Conservation (phyloP, 345 rosid species). For the Pistacia vera region DNA sequence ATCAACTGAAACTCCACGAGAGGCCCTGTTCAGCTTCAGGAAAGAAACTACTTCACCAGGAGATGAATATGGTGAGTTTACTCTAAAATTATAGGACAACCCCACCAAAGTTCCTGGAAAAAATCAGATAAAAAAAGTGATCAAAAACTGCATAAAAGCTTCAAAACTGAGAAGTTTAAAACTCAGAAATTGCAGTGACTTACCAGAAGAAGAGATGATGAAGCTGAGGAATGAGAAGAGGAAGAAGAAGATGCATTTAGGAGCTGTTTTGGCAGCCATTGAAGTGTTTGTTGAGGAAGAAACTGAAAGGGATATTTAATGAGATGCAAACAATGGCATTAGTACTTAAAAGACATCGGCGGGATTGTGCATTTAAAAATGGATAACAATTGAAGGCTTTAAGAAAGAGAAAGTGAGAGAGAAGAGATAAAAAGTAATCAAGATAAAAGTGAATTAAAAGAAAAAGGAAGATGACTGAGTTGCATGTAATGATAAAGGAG, state of each 20-base stretch:
- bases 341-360: constrained; percentile 24
- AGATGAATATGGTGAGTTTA: constrained; percentile 18
- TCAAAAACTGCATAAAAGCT: background rate
- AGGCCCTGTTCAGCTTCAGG: no score
- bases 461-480: constrained; percentile 17
- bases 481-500: constrained; percentile 22
- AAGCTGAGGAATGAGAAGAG: constrained; percentile 37
- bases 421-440: constrained; percentile 3
- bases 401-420: constrained; percentile 18
- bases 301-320: constrained; percentile 21
- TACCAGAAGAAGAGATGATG: constrained; percentile 41
- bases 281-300: constrained; percentile 29
- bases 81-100: constrained; percentile 29
- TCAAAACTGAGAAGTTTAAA: background rate
- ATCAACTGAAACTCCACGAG: constrained; percentile 23
- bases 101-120: constrained; percentile 41
- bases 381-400: constrained; percentile 14
- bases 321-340: constrained; percentile 14
- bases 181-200: constrained; percentile 1
- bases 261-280: constrained; percentile 48
- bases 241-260: constrained; percentile 34
- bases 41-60: background rate
- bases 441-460: constrained; percentile 33
- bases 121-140: background rate
- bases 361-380: constrained; percentile 20